phyloP scores from a whole-genome alignment of 306 rosid genomes.

The Lablab purpureus region DNA sequence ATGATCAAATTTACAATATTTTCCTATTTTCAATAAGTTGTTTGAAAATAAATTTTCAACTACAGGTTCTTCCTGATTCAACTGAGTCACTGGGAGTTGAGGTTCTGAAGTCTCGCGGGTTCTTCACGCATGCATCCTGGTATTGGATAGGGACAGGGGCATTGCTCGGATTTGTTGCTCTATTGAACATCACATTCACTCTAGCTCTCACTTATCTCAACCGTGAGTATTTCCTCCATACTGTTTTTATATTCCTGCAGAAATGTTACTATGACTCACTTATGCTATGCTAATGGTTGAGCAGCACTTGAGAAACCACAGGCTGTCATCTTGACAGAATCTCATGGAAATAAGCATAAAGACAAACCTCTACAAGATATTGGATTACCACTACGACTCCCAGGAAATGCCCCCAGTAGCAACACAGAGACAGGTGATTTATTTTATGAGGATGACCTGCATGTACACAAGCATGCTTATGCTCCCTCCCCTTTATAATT shows the following conservation, averaged over 20 bases:
- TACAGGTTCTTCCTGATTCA: conserved; percentile 57
- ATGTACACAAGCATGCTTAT: background rate
- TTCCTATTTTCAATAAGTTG: background rate
- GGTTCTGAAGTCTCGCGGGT: conserved; percentile 62
- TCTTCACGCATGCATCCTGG: conserved; percentile 66
- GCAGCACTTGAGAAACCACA: conserved; percentile 64
- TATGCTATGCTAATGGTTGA: conserved; percentile 18
- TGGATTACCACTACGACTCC: conserved; percentile 10
- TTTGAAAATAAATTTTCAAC: background rate
- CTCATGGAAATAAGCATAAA: conserved; percentile 30
- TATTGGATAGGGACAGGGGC: conserved; percentile 79
- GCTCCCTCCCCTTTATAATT: background rate
- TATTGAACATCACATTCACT: conserved; percentile 58
- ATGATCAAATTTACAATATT: background rate
- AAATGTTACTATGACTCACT: background rate
- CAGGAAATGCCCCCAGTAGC: conserved; percentile 25
- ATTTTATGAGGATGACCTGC: background rate
- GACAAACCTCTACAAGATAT: conserved; percentile 32
- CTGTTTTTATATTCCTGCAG: background rate
- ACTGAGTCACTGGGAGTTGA: conserved; percentile 55
- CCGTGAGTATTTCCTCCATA: conserved; percentile 51
- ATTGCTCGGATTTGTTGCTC: conserved; percentile 57
- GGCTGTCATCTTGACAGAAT: conserved; percentile 50
- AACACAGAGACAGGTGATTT: conserved; percentile 28
- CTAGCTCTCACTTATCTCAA: conserved; percentile 61